phyloP scores from a whole-genome alignment of 2,329 filamentous ascomycete genomes.

The Phialophora expanda region DNA sequence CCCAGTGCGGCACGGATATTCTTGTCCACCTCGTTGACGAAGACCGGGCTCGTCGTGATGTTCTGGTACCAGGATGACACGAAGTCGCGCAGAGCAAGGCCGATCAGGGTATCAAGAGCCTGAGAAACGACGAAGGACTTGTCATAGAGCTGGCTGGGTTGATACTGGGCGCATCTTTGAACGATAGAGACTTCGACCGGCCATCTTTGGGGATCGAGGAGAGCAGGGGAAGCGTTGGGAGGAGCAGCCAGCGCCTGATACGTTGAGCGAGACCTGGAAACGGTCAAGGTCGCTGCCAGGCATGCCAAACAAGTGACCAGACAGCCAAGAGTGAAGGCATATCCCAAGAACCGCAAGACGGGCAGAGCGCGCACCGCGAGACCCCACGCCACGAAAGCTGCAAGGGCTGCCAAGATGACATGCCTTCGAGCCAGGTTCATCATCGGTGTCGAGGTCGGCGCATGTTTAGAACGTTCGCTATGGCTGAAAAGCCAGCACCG shows the following conservation, averaged over 20 bases:
- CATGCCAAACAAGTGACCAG: slow-evolving; percentile 62
- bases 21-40: slow-evolving; percentile 84
- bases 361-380: slow-evolving; percentile 83
- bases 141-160: slow-evolving; percentile 72
- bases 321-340: slow-evolving; percentile 78
- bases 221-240: slow-evolving; percentile 54
- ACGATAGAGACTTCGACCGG: slow-evolving; percentile 70
- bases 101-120: slow-evolving; percentile 78
- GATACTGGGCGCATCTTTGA: slow-evolving; percentile 69
- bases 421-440: slow-evolving; percentile 55
- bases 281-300: slow-evolving; percentile 59
- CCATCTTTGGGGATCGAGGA: slow-evolving; percentile 71
- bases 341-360: slow-evolving; percentile 78
- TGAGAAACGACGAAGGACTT: slow-evolving; percentile 77
- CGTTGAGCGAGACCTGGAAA: slow-evolving; percentile 42
- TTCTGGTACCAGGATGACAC: slow-evolving; percentile 84
- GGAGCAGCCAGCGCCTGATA: slow-evolving; percentile 51
- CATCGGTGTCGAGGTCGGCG: slow-evolving; percentile 29
- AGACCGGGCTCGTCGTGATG: slow-evolving; percentile 80
- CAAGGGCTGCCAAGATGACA: slow-evolving; percentile 49
- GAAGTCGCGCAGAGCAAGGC: slow-evolving; percentile 79
- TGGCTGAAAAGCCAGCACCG: slow-evolving; percentile 29
- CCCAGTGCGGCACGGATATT: slow-evolving; percentile 74
- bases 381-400: slow-evolving; percentile 78
- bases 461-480: slow-evolving; percentile 25